Percentiles rank a stretch among this genome's conserved stretches.
Conservation (phyloP, 2,329 filamentous ascomycete species). For the Fusarium bulbicola region DNA sequence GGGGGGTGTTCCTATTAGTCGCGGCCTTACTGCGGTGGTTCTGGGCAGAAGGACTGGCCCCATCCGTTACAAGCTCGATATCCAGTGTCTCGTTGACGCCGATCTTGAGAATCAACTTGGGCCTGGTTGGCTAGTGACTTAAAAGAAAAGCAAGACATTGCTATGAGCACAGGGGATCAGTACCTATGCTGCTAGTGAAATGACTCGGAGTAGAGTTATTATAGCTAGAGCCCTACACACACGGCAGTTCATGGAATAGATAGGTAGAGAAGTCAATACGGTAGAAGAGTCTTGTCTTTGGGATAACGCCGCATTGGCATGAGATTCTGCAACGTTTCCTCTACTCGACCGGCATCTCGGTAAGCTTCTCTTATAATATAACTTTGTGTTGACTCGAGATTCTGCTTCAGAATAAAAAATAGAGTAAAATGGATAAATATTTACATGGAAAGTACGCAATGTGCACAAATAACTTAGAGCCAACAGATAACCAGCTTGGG, state of each 20-base stretch:
- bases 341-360: background rate
- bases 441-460: background rate
- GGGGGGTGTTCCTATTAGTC: conserved; percentile 34
- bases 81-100: conserved; percentile 44
- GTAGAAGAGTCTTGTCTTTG: background rate
- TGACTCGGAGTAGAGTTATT: background rate
- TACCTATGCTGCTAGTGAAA: background rate
- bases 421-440: background rate
- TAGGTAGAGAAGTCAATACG: background rate
- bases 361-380: background rate
- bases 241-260: conserved; percentile 5
- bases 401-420: background rate
- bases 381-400: background rate
- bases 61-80: conserved; percentile 35
- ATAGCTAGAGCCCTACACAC: background rate
- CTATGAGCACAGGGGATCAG: background rate
- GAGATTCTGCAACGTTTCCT: conserved; percentile 5
- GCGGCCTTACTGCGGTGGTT: conserved; percentile 45
- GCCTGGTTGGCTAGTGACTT: conserved; percentile 31
- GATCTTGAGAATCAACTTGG: conserved; percentile 36
- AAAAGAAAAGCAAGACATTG: conserved; percentile 17
- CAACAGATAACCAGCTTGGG: background rate
- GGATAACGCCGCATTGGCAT: conserved; percentile 6
- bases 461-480: background rate
- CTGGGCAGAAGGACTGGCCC: conserved; percentile 28